Evolutionary conservation across 495 filamentous ascomycete genomes (phyloP), one percentile per base, ranked within the genome.

Genomic region (Aspergillus panamensis): DNA sequence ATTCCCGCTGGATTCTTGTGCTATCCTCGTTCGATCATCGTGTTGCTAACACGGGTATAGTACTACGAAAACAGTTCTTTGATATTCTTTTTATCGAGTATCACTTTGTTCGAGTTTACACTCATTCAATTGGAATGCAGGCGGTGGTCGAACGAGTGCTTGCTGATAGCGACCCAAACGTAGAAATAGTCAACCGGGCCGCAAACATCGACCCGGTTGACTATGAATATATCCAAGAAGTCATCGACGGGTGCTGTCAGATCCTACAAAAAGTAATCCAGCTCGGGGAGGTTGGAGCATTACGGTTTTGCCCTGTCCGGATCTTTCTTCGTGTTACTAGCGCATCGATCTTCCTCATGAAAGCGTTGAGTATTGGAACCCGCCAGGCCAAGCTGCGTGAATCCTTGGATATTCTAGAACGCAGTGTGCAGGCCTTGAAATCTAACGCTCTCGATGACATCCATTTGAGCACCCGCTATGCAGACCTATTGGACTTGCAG

Each of bases 151-250:
- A 80, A 61, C 72, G 77, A 33, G 66, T 71, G 0, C 63, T 77
- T 14, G 71, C 74, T 44, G 74, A 80, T 55, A 68, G 64, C 13
- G 69, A 72, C 35, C 79, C 65, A 1, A 71, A 71, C 48, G 61
- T 70, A 8, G 75, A 76, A 53, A 71, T 71, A 37, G 62, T 74
- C 20, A n/a, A n/a, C n/a, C 69, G 71, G 13, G 68, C 69, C 8
- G 75, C 75, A 60, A 80, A 77, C 48, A 76, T 84, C 62, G 82
- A 84, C 53, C 62, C 70, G 33, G 77, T 67, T 33, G 80, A 82
- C 52, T 80, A 80, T 61, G 77, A 80, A 62, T 81, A 80, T 59
- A 82, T 82, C 21, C 74, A 80, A 65, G 80, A 82, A 61, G 80
- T 82, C 1, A 79, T 81, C 29, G 78, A 82, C 30, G 78, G 78